A percentile compares a stretch with the other conserved stretches of the same genome.
Evolutionary conservation across 1,284 basidiomycete species (phyloP).

Genomic region (Sporisorium graminicola): DNA sequence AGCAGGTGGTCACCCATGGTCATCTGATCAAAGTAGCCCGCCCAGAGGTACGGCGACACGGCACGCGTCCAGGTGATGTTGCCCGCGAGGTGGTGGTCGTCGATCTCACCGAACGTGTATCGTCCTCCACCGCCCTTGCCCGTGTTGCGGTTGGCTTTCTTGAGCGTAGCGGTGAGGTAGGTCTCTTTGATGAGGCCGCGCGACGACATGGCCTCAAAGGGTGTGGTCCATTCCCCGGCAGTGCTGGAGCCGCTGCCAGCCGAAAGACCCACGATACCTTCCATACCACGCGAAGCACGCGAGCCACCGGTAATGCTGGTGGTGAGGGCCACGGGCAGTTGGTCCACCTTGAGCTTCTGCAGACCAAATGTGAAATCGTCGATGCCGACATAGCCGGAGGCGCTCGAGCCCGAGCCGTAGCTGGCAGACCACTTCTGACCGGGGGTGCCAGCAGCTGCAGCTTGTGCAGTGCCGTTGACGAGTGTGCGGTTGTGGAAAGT

Average conservation of each 20-base stretch:
- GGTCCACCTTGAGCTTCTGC: slow-evolving; percentile 31
- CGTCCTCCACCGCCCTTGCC: slow-evolving; percentile 57
- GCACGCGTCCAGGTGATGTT: slow-evolving; percentile 51
- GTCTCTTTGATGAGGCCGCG: slow-evolving; percentile 44
- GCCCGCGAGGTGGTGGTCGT: slow-evolving; percentile 37
- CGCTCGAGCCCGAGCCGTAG: slow-evolving; percentile 46
- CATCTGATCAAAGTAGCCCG: slow-evolving; percentile 49
- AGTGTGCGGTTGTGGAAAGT: slow-evolving; percentile 57
- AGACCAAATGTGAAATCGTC: slow-evolving; percentile 53
- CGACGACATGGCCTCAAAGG: slow-evolving; percentile 55
- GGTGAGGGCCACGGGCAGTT: slow-evolving; percentile 42
- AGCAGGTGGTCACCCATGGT: slow-evolving; percentile 40
- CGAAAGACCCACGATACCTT: slow-evolving; percentile 55
- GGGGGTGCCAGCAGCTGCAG: slow-evolving; percentile 30
- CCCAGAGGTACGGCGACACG: slow-evolving; percentile 51
- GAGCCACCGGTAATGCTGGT: slow-evolving; percentile 47
- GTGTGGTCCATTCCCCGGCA: slow-evolving; percentile 56
- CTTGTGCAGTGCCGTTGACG: slow-evolving; percentile 18
- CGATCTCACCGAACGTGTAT: slow-evolving; percentile 57
- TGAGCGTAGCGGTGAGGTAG: slow-evolving; percentile 56
- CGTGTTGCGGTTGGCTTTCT: slow-evolving; percentile 55
- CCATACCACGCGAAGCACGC: slow-evolving; percentile 53
- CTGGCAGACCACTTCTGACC: slow-evolving; percentile 46
- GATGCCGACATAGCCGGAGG: slow-evolving; percentile 53
- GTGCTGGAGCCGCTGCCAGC: slow-evolving; percentile 35